Percentiles rank a stretch among this genome's conserved stretches.
Evolutionary conservation across 2,329 filamentous ascomycete genomes (phyloP).

Genomic region (Anthostomella pinea): DNA sequence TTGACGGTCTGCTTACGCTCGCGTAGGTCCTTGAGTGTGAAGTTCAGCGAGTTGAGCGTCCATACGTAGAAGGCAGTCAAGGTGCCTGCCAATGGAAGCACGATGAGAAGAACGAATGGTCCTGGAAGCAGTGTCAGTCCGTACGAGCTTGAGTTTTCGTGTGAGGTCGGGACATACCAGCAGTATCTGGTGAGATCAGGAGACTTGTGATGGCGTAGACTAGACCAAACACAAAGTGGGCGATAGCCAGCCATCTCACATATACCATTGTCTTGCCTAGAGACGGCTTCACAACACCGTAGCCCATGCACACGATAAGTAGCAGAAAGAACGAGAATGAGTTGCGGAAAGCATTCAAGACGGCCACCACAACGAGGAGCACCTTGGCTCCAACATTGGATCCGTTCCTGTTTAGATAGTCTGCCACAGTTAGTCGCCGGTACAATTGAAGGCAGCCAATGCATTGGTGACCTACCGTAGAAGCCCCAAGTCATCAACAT

Average conservation of each 20-base stretch:
- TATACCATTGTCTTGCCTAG: slow-evolving; percentile 93
- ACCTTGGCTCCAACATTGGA: slow-evolving; percentile 79
- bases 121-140: slow-evolving; percentile 45
- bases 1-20: slow-evolving; percentile 94
- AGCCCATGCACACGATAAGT: slow-evolving; percentile 98
- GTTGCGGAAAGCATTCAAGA: slow-evolving; percentile 90
- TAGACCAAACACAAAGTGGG: slow-evolving; percentile 91
- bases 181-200: slow-evolving; percentile 82
- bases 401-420: slow-evolving; percentile 89
- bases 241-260: slow-evolving; percentile 84
- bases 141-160: too few relatives aligned
- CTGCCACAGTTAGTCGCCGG: slow-evolving; percentile 46
- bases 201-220: slow-evolving; percentile 90
- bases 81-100: slow-evolving; percentile 86
- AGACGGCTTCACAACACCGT: slow-evolving; percentile 92
- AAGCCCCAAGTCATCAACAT: slow-evolving; percentile 99
- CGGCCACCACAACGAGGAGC: slow-evolving; percentile 84
- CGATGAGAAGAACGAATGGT: slow-evolving; percentile 86
- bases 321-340: slow-evolving; percentile 98
- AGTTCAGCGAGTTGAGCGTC: slow-evolving; percentile 93
- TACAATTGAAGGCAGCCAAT: not conserved
- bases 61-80: slow-evolving; percentile 97
- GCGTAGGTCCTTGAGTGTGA: slow-evolving; percentile 92
- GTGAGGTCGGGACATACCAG: slow-evolving; percentile 47
- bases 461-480: slow-evolving; percentile 63